These are phyloP conservation scores for Erythrophleum ivorense DNA, from an alignment of 331 rosid genomes.

Conservation along the genomic window DNA sequence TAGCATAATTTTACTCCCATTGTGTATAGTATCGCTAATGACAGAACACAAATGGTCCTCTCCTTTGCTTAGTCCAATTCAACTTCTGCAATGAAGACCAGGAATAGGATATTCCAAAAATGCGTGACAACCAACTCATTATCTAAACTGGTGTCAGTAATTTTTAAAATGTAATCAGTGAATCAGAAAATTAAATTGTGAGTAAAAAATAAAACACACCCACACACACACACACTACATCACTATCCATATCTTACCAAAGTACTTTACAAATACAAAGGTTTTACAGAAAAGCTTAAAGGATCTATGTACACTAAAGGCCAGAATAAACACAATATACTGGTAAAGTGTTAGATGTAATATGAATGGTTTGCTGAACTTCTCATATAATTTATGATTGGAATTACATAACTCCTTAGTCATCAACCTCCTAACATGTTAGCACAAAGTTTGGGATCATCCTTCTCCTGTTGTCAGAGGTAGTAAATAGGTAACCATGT, in stretches of 20 bases:
- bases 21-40: background rate
- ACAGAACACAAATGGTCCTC: background rate
- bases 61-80: background rate
- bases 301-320: background rate
- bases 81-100: background rate
- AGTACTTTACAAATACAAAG: background rate
- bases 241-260: conserved; percentile 1
- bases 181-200: too few species aligned
- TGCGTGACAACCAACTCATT: background rate
- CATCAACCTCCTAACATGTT: conserved; percentile 73
- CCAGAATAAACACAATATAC: background rate
- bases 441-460: conserved; percentile 75
- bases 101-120: background rate
- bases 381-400: background rate
- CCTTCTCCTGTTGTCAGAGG: conserved; percentile 80
- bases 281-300: background rate
- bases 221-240: background rate
- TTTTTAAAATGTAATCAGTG: too few species aligned
- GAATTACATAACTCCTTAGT: conserved; percentile 71
- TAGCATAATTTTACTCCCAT: background rate
- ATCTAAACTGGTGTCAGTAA: background rate
- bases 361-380: background rate
- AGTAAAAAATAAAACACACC: too few species aligned
- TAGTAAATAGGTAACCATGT: conserved; percentile 63
- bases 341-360: background rate